Evolutionary conservation across 73 alveolate genomes (phyloP), one percentile per base, ranked within the genome.

Genomic region (Paramecium sexaurelia): DNA sequence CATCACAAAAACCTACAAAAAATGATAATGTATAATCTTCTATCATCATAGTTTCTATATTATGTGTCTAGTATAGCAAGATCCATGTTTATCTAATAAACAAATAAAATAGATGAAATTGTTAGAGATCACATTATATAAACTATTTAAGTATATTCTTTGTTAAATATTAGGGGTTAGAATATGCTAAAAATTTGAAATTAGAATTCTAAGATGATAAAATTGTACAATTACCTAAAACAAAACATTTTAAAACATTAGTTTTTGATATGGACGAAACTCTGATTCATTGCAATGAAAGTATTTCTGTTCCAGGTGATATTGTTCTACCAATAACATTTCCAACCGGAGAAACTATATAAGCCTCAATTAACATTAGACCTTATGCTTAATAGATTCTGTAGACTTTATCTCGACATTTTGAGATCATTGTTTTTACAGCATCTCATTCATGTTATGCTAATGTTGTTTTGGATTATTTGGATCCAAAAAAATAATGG

Each of bases 381-480:
- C 99, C 99, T n/a, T 91, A 66, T 84, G 97, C 98, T 75, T 84
- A 95, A 75, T 97, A 97, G 92, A 91, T 97, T 35, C 93, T 97
- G 55, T 89, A 86, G 69, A 95, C 93, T 85, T 96, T 95, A 55
- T 91, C 93, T 40, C 93, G 96, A 83, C 85, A 93, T 40, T 98
- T 95, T 93, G 95, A 95, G 91, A 97, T 98, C n/a, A 96, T 97
- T 75, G 96, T 97, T 8, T 98, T 94, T 69, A 98, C 99, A 51
- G 99, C 99, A n/a, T 93, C 98, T 45, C 98, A 98, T 92, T 93
- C 94, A 9, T 95, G 99, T 45, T 98, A 98, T 94, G 99, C 99
- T 0, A 98, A 97, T 96, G 96, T 96, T 35, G 99, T 98, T 7
- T 87, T 98, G 55, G 99, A 98, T 92, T 96, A 90, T 89, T 83